A percentile compares a stretch with the other conserved stretches of the same genome.
phyloP scores from a whole-genome alignment of 1,284 basidiomycete species.

The Ganoderma leucocontextum region DNA sequence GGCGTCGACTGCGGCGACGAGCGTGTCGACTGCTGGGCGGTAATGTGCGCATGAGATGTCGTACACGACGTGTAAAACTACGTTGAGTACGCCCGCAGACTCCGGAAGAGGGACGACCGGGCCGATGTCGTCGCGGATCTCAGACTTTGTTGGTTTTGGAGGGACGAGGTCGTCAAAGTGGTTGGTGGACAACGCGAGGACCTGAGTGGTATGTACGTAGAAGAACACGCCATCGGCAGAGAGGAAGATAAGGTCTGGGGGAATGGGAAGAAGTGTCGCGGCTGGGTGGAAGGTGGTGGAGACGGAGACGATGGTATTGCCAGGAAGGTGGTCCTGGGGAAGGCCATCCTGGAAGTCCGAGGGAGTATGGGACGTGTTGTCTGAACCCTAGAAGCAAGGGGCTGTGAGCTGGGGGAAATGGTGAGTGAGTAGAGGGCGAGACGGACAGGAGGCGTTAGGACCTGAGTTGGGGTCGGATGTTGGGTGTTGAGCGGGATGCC shows the following conservation, averaged over 20 bases:
- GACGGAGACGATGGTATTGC: slow-evolving; percentile 67
- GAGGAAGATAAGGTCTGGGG: slow-evolving; percentile 69
- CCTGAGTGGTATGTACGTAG: slow-evolving; percentile 48
- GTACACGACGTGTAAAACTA: slow-evolving; percentile 48
- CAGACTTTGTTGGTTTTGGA: slow-evolving; percentile 26
- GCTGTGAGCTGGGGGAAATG: slow-evolving; percentile 1
- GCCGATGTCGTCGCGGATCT: slow-evolving; percentile 37
- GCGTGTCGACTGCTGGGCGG: slow-evolving; percentile 42
- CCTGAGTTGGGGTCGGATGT: slow-evolving; percentile 45
- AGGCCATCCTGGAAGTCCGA: slow-evolving; percentile 42
- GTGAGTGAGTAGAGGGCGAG: background rate
- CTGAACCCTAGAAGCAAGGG: slow-evolving; percentile 38
- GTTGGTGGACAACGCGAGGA: slow-evolving; percentile 48
- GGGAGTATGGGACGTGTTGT: slow-evolving; percentile 41
- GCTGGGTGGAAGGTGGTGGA: slow-evolving; percentile 82
- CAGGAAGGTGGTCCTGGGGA: slow-evolving; percentile 15
- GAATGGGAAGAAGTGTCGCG: slow-evolving; percentile 60
- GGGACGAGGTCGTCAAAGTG: slow-evolving; percentile 47
- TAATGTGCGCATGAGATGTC: slow-evolving; percentile 47
- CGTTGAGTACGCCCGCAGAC: slow-evolving; percentile 45
- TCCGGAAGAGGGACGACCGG: slow-evolving; percentile 45
- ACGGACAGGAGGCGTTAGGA: slow-evolving; percentile 75
- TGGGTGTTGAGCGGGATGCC: slow-evolving; percentile 30
- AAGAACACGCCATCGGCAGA: slow-evolving; percentile 80
- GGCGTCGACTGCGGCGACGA: slow-evolving; percentile 43